Percentiles rank a stretch among this genome's conserved stretches.
Evolutionary conservation across 2,329 filamentous ascomycete species (phyloP).

Genomic region (Neurospora sp.): DNA sequence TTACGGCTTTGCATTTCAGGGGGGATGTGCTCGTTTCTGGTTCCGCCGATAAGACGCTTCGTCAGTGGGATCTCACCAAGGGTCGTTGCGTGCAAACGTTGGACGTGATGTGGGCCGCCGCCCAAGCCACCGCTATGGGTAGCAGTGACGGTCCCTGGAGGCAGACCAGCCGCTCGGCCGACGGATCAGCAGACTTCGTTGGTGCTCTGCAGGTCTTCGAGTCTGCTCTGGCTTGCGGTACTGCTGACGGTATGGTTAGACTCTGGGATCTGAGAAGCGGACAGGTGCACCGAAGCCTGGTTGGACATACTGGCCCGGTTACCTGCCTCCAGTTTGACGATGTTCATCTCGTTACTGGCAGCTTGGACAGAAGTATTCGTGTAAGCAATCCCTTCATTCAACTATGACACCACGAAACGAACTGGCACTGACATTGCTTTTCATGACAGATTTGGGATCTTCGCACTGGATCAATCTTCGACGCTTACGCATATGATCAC

Average conservation of each 20-base stretch:
- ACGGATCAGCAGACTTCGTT: conserved; percentile 84
- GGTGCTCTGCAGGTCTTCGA: conserved; percentile 94
- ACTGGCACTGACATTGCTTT: conserved; percentile 17
- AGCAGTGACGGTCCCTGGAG: conserved; percentile 60
- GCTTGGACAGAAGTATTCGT: conserved; percentile 82
- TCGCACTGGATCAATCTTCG: conserved; percentile 86
- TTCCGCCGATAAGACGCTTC: conserved; percentile 91
- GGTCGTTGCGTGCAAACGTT: conserved; percentile 96
- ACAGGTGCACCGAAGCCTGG: conserved; percentile 90
- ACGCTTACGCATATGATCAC: conserved; percentile 91
- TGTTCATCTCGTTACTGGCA: conserved; percentile 87
- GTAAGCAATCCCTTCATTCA: conserved; percentile 45
- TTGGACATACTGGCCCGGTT: conserved; percentile 90
- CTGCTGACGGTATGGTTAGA: conserved; percentile 92
- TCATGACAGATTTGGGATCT: conserved; percentile 88
- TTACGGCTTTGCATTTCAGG: conserved; percentile 86
- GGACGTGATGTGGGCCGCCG: conserved; percentile 95
- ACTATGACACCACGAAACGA: not conserved
- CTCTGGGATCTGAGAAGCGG: conserved; percentile 95
- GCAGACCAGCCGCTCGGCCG: conserved; percentile 57
- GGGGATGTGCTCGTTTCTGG: conserved; percentile 88
- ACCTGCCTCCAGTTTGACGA: conserved; percentile 96
- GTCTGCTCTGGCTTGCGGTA: conserved; percentile 88
- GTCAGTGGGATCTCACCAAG: conserved; percentile 95
- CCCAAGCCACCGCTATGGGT: conserved; percentile 67